Percentiles rank a stretch among this genome's conserved stretches.
These are phyloP conservation scores for Solanum raphanifolium DNA, from an alignment of 257 asterid genomes.

Conservation along the genomic window DNA sequence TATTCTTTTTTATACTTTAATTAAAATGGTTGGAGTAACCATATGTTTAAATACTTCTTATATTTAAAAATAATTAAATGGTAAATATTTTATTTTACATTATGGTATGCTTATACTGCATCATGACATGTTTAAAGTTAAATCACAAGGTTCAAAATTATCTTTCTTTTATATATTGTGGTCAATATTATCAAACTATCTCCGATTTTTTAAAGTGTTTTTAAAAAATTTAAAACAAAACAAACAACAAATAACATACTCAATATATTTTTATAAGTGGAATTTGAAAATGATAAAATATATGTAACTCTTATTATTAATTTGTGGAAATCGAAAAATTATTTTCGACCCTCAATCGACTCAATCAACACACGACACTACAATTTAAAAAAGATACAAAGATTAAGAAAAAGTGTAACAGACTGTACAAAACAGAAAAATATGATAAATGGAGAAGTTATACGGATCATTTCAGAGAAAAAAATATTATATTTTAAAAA, in stretches of 20 bases:
- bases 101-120: neutral
- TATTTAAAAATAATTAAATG: too few species aligned
- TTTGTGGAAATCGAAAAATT: too few species aligned
- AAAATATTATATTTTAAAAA: too few species aligned
- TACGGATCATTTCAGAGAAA: too few species aligned
- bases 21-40: neutral
- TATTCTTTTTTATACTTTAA: neutral
- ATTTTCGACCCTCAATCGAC: too few species aligned
- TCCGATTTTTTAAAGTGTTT: neutral
- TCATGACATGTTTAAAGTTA: neutral
- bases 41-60: neutral
- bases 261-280: neutral
- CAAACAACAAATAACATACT: neutral
- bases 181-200: neutral
- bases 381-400: too few species aligned
- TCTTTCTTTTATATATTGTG: neutral
- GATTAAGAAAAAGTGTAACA: neutral
- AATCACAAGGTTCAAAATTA: neutral
- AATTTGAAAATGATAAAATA: neutral
- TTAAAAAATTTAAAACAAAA: neutral
- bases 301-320: neutral
- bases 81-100: neutral
- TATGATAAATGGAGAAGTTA: too few species aligned
- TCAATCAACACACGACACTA: neutral
- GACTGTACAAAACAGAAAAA: neutral